Evolutionary conservation across 208 protist species (phyloP), one percentile per base, ranked within the genome.

Genomic region (Acanthamoeba triangularis): DNA sequence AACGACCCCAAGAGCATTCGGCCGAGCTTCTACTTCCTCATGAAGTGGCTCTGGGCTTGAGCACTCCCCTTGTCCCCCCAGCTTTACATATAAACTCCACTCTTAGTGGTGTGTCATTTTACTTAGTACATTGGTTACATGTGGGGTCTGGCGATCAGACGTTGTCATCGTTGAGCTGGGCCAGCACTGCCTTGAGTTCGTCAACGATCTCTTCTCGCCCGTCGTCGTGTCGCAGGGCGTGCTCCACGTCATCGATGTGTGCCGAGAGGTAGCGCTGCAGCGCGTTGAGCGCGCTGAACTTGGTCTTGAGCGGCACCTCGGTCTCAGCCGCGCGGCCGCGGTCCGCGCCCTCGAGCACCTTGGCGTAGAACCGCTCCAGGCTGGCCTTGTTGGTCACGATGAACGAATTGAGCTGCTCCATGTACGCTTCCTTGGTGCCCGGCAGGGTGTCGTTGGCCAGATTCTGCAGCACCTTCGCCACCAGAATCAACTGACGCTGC

Each of bases 321-420:
- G 37, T 87, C 37, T 87, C 78, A 7, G 44, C 78, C 44, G 44
- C 35, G 6, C 49, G 14, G 49, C 37, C 49, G 10, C 44, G 78
- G 37, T 61, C 49, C 13, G 23, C 65, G 20, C 30, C 65, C 30
- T 74, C 76, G 76, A 85, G 35, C 13, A 85, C 28, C 25, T 44
- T 85, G 20, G 76, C 76, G n/a, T 85, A 85, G 44, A 85, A 85
- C 7, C 41, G 41, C 35, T 44, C 35, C 35, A 85, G 44, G 35
- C 23, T 35, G n/a, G 76, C 16, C 82, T 90, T 90, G 41, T 97
- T 97, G 56, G 72, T 76, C 2, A 54, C 33, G 82, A 97, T 96
- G 41, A 96, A 97, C 44, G 87, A 82, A 65, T 97, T 97, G 13
- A 97, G 47, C 5, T 49, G n/a, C n/a, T n/a, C n/a, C n/a, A n/a